Evolutionary conservation across 441 rosid species (phyloP).

Genomic region (Gossypium davidsonii): DNA sequence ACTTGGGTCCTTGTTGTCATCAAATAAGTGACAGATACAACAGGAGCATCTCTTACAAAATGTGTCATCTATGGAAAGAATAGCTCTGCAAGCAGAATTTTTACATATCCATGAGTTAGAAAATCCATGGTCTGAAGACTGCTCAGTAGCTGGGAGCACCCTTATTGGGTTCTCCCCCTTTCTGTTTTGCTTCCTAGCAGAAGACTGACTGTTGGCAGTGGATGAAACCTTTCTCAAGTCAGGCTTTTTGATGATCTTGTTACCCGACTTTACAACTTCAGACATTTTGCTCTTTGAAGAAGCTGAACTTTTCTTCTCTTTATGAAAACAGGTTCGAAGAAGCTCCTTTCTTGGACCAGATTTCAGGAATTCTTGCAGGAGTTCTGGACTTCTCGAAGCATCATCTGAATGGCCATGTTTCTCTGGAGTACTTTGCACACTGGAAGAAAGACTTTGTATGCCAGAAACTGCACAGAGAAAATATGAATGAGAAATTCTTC

Average conservation of each 20-base stretch:
- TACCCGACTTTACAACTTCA: slow-evolving; percentile 37
- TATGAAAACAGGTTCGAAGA: slow-evolving; percentile 39
- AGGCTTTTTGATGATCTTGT: slow-evolving; percentile 57
- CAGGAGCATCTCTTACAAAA: slow-evolving; percentile 98
- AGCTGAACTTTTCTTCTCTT: slow-evolving; percentile 44
- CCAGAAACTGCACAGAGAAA: slow-evolving; percentile 39
- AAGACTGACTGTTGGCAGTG: slow-evolving; percentile 33
- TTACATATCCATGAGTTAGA: slow-evolving; percentile 82
- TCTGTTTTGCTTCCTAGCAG: slow-evolving; percentile 58
- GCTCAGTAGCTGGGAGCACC: slow-evolving; percentile 35
- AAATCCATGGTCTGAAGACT: slow-evolving; percentile 43
- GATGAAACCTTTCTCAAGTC: slow-evolving; percentile 45
- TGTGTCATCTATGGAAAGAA: slow-evolving; percentile 58
- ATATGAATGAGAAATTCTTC: not conserved
- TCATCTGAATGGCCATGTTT: slow-evolving; percentile 50
- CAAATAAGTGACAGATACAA: slow-evolving; percentile 84
- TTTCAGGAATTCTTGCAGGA: slow-evolving; percentile 54
- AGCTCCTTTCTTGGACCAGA: slow-evolving; percentile 50
- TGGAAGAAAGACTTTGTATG: slow-evolving; percentile 56
- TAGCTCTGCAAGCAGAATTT: slow-evolving; percentile 91
- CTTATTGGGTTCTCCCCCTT: slow-evolving; percentile 66
- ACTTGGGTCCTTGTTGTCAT: slow-evolving; percentile 97
- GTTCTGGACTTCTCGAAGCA: slow-evolving; percentile 56
- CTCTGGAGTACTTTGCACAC: slow-evolving; percentile 63
- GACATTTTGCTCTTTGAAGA: slow-evolving; percentile 58